phyloP scores from a whole-genome alignment of 306 rosid genomes.

The Echinosophora koreensis region DNA sequence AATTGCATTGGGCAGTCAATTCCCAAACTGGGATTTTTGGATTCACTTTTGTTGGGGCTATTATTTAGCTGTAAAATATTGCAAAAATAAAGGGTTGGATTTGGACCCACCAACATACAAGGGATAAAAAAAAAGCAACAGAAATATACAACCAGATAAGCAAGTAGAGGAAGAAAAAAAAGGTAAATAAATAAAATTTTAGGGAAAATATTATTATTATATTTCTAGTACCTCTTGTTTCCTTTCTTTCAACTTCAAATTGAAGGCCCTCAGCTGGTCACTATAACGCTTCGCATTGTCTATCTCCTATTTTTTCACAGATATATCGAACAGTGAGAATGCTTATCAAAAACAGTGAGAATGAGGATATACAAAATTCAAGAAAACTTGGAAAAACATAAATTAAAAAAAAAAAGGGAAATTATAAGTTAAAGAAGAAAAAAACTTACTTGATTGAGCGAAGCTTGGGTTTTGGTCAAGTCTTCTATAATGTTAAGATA shows the following conservation, averaged over 20 bases:
- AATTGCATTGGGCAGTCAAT: neutral
- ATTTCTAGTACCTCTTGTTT: constrained; percentile 51
- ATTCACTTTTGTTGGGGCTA: constrained; percentile 12
- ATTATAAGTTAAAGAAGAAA: neutral
- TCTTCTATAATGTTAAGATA: constrained; percentile 44
- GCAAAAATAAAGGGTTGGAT: neutral
- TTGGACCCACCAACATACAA: constrained; percentile 3
- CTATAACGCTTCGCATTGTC: constrained; percentile 41
- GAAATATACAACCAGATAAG: neutral
- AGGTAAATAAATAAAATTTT: neutral
- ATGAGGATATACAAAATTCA: neutral
- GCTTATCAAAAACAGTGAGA: too few species aligned
- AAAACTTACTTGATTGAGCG: constrained; percentile 53
- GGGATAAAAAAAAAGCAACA: neutral
- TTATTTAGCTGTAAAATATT: constrained; percentile 45
- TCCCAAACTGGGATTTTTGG: constrained; percentile 20
- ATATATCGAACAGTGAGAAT: neutral
- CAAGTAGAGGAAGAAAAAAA: neutral
- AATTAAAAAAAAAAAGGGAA: neutral
- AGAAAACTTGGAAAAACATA: constrained; percentile 1
- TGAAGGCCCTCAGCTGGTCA: constrained; percentile 38
- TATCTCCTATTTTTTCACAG: constrained; percentile 51
- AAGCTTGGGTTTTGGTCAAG: constrained; percentile 37
- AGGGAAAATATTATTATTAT: neutral
- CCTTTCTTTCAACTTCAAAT: constrained; percentile 51